Evolutionary conservation across 2,329 filamentous ascomycete genomes (phyloP).

Genomic region (Neofusicoccum parvum): DNA sequence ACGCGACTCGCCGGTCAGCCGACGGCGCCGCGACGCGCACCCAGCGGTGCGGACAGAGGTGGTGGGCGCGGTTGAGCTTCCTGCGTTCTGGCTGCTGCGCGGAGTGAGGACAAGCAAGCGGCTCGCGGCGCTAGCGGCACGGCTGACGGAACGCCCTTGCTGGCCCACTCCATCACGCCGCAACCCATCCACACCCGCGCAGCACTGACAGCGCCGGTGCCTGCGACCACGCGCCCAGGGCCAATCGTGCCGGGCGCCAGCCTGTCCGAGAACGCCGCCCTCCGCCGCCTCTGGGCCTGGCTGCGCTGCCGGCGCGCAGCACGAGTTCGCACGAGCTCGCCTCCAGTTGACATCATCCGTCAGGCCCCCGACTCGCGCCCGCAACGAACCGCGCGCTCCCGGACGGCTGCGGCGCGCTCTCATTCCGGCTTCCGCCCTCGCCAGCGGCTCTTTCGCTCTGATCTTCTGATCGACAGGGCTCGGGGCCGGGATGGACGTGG

Average conservation of each 20-base stretch:
- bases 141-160: conserved; percentile 12
- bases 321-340: background rate
- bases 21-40: conserved; percentile 15
- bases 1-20: conserved; percentile 6
- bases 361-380: background rate
- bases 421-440: no score
- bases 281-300: background rate
- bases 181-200: background rate
- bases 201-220: background rate
- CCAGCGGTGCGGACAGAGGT: background rate
- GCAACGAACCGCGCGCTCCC: conserved; percentile 1
- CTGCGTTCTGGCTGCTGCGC: no score
- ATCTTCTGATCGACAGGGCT: conserved; percentile 22
- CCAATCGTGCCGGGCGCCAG: background rate
- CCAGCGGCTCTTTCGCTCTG: conserved; percentile 1
- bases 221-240: background rate
- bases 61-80: no score
- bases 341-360: conserved; percentile 1
- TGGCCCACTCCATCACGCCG: background rate
- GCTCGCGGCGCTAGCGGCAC: conserved; percentile 17
- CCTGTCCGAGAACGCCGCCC: background rate
- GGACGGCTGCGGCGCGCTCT: background rate
- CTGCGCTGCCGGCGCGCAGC: no score
- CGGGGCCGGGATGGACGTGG: background rate
- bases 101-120: background rate